Evolutionary conservation across 1,284 basidiomycete species (phyloP).

Genomic region (Sphagnurus paluster): DNA sequence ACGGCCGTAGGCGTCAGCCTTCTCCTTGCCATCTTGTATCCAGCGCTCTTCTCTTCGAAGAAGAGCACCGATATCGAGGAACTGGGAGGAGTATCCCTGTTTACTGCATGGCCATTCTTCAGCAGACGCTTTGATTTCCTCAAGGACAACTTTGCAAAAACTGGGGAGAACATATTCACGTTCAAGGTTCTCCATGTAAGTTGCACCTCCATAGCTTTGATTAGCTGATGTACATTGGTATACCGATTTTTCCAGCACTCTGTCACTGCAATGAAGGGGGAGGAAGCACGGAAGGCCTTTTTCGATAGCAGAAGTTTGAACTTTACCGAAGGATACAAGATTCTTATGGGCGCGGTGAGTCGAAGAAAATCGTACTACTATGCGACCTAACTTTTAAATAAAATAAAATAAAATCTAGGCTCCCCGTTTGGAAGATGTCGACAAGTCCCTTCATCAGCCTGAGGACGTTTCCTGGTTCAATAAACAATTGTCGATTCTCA

Average conservation of each 20-base stretch:
- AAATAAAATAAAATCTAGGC: too few species aligned
- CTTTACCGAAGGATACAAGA: conserved; percentile 33
- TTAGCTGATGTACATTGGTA: not conserved
- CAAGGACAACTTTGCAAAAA: conserved; percentile 19
- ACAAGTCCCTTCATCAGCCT: conserved; percentile 14
- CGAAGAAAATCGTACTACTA: too few species aligned
- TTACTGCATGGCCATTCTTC: conserved; percentile 28
- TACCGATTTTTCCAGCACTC: not conserved
- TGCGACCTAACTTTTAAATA: too few species aligned
- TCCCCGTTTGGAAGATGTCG: conserved; percentile 29
- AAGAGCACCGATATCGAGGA: conserved; percentile 15
- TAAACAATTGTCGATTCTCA: conserved; percentile 2
- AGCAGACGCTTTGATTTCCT: conserved; percentile 25
- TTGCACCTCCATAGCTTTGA: not conserved
- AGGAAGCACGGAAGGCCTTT: conserved; percentile 32
- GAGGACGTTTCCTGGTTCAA: conserved; percentile 13
- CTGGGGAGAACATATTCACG: conserved; percentile 17
- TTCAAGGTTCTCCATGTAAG: conserved; percentile 29
- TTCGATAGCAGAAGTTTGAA: conserved; percentile 31
- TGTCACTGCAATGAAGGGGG: conserved; percentile 20
- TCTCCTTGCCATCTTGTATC: not conserved
- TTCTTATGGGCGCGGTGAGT: conserved; percentile 33
- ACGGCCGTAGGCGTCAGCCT: conserved; percentile 1
- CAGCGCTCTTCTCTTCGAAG: conserved; percentile 1
- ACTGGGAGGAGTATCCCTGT: conserved; percentile 24